Base-by-base conservation (phyloP, 108 stramenopile species). In the Cyclotella atomus region DNA sequence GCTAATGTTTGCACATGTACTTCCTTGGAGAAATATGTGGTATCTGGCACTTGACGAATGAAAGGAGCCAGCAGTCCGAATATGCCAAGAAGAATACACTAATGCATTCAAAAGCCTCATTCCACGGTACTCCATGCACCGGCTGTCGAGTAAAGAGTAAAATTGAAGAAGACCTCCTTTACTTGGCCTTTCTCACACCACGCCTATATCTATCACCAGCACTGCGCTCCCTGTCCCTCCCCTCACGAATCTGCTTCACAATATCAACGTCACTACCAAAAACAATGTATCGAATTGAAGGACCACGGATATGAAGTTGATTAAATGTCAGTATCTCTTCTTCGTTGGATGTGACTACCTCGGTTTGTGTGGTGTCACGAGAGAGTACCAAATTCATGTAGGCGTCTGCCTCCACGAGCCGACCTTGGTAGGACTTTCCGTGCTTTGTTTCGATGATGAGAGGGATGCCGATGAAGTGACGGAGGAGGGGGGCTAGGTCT, bases 381-480 rank as follows among this genome's bases (percentile, higher is more conserved):
- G 52, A 62, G 38, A 93, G 61, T 2, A 79, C 79, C 30, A 94
- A 38, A 56, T 90, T 91, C 93, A 94, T 94, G 67, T 49, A 82
- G 8, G 87, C 72, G 57, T 94, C 93, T 30, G 88, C 83, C 9
- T 73, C 64, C 5, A 43, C 9, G 3, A 94, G 73, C 25, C 57
- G 79, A 2, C 93, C 93, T 45, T 73, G 75, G 52, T 84, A 82
- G 1, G 76, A 53, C 43, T 76, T 76, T 7, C 93, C 93, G 27
- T 79, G 85, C 53, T 94, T 94, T 21, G 89, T 75, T 76, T 94
- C 93, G 12, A 94, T 84, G 43, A 83, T 77, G 12, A 91, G 27
- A 41, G 87, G 81, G 21, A 84, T 69, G 0, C 90, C 91, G 49
- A 80, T 47, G 45, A 65, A 65, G 45, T 65, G 64, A 2, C 64